A percentile compares a stretch with the other conserved stretches of the same genome.
These are phyloP conservation scores for Epichloe sylvatica DNA, from an alignment of 2,329 filamentous ascomycete genomes.

Conservation along the genomic window DNA sequence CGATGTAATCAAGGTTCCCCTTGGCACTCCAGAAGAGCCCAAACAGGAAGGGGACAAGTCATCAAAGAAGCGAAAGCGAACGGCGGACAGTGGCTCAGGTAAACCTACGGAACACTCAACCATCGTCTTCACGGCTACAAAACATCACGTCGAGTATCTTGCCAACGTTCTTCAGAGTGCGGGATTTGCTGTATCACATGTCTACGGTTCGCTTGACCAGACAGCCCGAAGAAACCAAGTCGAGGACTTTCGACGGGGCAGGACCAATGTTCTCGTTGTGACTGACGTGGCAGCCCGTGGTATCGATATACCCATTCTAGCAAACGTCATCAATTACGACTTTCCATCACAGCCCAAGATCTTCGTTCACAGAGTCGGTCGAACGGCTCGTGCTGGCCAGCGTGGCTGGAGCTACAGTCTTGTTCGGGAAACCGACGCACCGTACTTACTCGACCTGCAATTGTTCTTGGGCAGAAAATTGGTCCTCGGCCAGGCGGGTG, in stretches of 20 bases:
- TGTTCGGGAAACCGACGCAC: slow-evolving; percentile 72
- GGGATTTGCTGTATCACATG: slow-evolving; percentile 84
- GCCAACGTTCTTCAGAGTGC: slow-evolving; percentile 62
- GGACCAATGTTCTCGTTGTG: slow-evolving; percentile 82
- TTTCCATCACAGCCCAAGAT: slow-evolving; percentile 95
- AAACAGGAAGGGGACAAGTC: slow-evolving; percentile 29
- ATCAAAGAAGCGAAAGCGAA: slow-evolving; percentile 61
- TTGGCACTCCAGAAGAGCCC: slow-evolving; percentile 42
- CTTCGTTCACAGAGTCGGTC: slow-evolving; percentile 88
- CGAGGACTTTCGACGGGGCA: slow-evolving; percentile 71
- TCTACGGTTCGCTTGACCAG: slow-evolving; percentile 89
- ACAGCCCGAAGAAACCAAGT: slow-evolving; percentile 86
- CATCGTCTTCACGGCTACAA: slow-evolving; percentile 87
- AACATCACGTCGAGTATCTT: slow-evolving; percentile 94
- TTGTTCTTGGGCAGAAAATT: slow-evolving; percentile 82
- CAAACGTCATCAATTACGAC: slow-evolving; percentile 97
- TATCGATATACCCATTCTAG: slow-evolving; percentile 92
- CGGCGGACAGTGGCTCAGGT: slow-evolving; percentile 34
- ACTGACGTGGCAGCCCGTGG: slow-evolving; percentile 93
- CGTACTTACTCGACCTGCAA: slow-evolving; percentile 87
- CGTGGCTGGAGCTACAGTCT: slow-evolving; percentile 93
- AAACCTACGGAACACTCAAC: slow-evolving; percentile 83
- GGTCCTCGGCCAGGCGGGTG: slow-evolving; percentile 54
- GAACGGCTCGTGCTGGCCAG: slow-evolving; percentile 86
- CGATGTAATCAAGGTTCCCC: slow-evolving; percentile 85